Base-by-base conservation (phyloP, 163 green algal genomes). In the Chlamydomonas reinhardtii region DNA sequence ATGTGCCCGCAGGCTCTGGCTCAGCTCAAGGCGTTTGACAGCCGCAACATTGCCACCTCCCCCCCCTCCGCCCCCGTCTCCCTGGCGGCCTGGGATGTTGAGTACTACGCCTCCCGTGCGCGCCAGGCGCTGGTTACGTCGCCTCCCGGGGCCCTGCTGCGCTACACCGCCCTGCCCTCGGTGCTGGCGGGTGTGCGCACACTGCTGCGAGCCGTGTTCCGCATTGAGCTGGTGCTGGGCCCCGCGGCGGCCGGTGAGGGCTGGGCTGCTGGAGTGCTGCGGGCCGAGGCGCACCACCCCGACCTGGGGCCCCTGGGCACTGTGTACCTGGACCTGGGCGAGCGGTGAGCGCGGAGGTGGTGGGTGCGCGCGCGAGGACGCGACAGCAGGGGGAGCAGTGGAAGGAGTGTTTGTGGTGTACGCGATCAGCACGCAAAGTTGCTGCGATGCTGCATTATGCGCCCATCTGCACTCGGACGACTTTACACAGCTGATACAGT, bases 271-370 rank as follows among this genome's bases (percentile, higher is more conserved):
- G 91, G 86, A 2, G 72, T 98, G 20, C 78, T 89, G 2, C 96
- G 96, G 76, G 83, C 94, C 25, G 56, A 54, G 16, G 62, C 66
- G 54, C 19, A 39, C 1, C 78, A 87, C 68, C 34, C 72, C 6
- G 73, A 90, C 11, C 74, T 92, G 56, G 93, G 83, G 6, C 83
- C 52, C 8, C 90, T 96, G 62, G 97, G 96, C 2, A 91, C 83
- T 12, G 88, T 99, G 4, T 99, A 98, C 88, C 83, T 99, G 31
- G 96, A 99, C 91, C 76, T 98, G 32, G 66, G 25, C 37, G 52
- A 80, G 34, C 62, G 78, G 52, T 85, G 72, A 27, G 74, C 2
- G 20, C 15, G 11, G 73, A 6, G 37, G 27, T n/a, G 59, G 59
- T 4, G 34, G 61, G 8, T 0, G 22, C 17, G 29, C 17, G 48